These are phyloP conservation scores for Calvatia gigantea DNA, from an alignment of 768 basidiomycete genomes.

Conservation along the genomic window DNA sequence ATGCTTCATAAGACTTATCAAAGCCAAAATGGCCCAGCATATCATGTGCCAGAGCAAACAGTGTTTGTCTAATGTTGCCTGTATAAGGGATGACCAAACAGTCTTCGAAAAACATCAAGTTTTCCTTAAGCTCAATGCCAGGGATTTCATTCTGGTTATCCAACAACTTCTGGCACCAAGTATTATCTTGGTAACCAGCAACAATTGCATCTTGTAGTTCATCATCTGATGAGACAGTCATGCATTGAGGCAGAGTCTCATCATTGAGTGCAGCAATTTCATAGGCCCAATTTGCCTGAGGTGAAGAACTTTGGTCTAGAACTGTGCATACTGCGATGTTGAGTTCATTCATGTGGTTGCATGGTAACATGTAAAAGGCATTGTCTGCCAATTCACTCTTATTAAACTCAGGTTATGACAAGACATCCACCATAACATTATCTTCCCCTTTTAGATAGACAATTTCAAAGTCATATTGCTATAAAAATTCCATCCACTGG, in stretches of 20 bases:
- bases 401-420: conserved; percentile 21
- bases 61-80: conserved; percentile 18
- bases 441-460: conserved; percentile 29
- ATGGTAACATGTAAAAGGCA: neutral
- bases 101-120: conserved; percentile 21
- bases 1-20: conserved; percentile 25
- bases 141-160: neutral
- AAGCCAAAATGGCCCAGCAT: conserved; percentile 30
- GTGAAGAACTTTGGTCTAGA: neutral
- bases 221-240: neutral
- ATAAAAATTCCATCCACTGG: conserved; percentile 28
- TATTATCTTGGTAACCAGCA: neutral
- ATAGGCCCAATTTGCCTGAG: neutral
- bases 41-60: conserved; percentile 27
- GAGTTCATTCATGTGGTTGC: conserved; percentile 24
- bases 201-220: neutral
- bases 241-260: neutral
- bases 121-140: conserved; percentile 5
- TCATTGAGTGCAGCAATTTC: neutral
- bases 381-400: neutral
- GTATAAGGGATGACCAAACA: conserved; percentile 19
- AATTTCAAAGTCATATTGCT: conserved; percentile 30
- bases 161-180: neutral
- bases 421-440: conserved; percentile 32
- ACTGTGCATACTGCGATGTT: conserved; percentile 29